A percentile compares a stretch with the other conserved stretches of the same genome.
These are phyloP conservation scores for Pythium folliculosum DNA, from an alignment of 352 stramenopile species.

Conservation along the genomic window DNA sequence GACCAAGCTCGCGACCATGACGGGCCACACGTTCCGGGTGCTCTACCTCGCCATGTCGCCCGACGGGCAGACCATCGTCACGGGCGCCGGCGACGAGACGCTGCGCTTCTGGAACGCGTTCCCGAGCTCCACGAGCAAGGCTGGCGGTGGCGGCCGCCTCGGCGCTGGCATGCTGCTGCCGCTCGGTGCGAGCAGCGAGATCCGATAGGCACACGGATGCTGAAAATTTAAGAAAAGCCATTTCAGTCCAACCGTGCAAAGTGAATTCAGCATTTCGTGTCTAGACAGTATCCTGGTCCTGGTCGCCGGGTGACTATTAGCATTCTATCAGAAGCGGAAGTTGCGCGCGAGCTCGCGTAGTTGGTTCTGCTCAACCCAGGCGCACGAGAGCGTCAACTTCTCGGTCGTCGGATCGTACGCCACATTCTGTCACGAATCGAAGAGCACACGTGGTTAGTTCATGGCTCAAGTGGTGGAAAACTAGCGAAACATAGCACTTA, in stretches of 20 bases:
- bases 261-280: no score
- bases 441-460: neutral
- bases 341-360: slow-evolving; percentile 69
- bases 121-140: slow-evolving; percentile 72
- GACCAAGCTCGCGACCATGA: slow-evolving; percentile 96
- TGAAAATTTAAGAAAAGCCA: neutral
- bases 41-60: slow-evolving; percentile 97
- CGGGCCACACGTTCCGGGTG: slow-evolving; percentile 95
- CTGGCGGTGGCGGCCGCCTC: slow-evolving; percentile 38
- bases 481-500: slow-evolving; percentile 30
- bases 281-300: no score
- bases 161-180: slow-evolving; percentile 61
- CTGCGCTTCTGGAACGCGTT: slow-evolving; percentile 98
- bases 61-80: slow-evolving; percentile 97
- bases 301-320: no score
- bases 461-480: neutral
- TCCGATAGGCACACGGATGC: slow-evolving; percentile 41
- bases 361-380: slow-evolving; percentile 63
- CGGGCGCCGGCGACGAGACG: slow-evolving; percentile 96
- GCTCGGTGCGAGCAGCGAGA: slow-evolving; percentile 54
- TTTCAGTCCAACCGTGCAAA: no score
- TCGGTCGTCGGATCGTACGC: slow-evolving; percentile 66
- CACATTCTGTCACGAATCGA: slow-evolving; percentile 40
- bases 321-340: slow-evolving; percentile 50
- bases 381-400: slow-evolving; percentile 49